phyloP scores from a whole-genome alignment of 768 basidiomycete genomes.

The Serendipita sp. region DNA sequence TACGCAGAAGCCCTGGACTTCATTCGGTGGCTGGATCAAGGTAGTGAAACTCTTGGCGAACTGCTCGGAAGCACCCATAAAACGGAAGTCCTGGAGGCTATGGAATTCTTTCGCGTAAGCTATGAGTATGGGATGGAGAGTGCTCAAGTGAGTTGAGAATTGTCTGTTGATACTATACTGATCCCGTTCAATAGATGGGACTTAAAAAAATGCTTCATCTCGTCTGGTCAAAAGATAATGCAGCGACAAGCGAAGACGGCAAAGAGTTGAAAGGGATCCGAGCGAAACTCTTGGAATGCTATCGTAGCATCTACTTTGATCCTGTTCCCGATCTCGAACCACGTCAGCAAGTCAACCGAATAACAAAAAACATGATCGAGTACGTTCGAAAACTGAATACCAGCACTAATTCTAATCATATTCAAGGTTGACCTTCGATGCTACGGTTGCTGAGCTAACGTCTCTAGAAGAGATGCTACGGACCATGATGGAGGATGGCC shows the following conservation, averaged over 20 bases:
- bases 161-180: not conserved
- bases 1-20: constrained; percentile 74
- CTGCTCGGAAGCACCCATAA: constrained; percentile 78
- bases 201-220: constrained; percentile 94
- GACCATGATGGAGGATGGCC: constrained; percentile 82
- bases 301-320: constrained; percentile 78
- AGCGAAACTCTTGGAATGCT: constrained; percentile 75
- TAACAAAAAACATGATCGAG: constrained; percentile 97
- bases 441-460: constrained; percentile 87
- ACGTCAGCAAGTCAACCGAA: constrained; percentile 77
- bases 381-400: constrained; percentile 22
- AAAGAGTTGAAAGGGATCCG: constrained; percentile 78
- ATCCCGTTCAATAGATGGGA: constrained; percentile 37
- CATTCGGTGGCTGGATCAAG: constrained; percentile 48
- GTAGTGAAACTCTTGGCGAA: constrained; percentile 55
- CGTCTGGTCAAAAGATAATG: constrained; percentile 93
- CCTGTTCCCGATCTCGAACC: constrained; percentile 52
- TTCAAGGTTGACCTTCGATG: constrained; percentile 69
- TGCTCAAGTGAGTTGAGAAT: constrained; percentile 39
- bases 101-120: constrained; percentile 77
- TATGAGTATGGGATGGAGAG: constrained; percentile 65
- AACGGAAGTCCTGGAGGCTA: constrained; percentile 64
- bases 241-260: constrained; percentile 53
- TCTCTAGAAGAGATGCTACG: constrained; percentile 94
- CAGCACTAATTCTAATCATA: not conserved